Conservation (phyloP, 768 basidiomycete species). For the Auricularia cornea region DNA sequence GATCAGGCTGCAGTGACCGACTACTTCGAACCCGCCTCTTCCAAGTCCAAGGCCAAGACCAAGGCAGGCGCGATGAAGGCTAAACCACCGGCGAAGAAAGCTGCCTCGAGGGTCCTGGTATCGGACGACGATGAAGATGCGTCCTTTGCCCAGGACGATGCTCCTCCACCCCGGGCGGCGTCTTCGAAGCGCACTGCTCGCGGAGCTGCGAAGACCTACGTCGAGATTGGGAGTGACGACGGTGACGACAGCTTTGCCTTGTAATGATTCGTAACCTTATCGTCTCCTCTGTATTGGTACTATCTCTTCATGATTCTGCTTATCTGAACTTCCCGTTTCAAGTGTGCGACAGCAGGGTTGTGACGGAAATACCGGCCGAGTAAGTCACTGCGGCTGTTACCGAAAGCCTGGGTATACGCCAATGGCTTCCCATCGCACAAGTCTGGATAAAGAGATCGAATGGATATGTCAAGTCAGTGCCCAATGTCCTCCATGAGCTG, state of each 20-base stretch:
- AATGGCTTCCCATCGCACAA: no score
- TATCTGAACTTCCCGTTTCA: no score
- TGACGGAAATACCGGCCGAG: no score
- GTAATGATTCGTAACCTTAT: neutral
- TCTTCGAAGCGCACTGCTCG: conserved; percentile 43
- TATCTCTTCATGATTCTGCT: no score
- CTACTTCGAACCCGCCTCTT: conserved; percentile 37
- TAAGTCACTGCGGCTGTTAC: no score
- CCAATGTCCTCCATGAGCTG: no score
- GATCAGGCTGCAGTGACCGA: conserved; percentile 41
- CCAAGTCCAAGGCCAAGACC: conserved; percentile 27
- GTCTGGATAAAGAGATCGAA: no score
- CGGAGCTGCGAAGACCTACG: conserved; percentile 45
- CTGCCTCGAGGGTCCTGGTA: conserved; percentile 27
- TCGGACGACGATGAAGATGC: conserved; percentile 39
- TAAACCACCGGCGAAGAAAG: conserved; percentile 34
- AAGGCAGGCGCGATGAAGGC: conserved; percentile 22
- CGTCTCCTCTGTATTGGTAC: no score
- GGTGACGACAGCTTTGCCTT: conserved; percentile 19
- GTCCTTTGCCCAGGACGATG: conserved; percentile 31
- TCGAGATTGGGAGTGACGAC: conserved; percentile 48
- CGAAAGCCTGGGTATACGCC: no score
- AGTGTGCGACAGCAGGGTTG: no score
- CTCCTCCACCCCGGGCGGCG: conserved; percentile 28
- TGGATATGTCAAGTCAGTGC: no score